Conservation (phyloP, 371 early-diverging fungal species). For the Blakeslea trispora region DNA sequence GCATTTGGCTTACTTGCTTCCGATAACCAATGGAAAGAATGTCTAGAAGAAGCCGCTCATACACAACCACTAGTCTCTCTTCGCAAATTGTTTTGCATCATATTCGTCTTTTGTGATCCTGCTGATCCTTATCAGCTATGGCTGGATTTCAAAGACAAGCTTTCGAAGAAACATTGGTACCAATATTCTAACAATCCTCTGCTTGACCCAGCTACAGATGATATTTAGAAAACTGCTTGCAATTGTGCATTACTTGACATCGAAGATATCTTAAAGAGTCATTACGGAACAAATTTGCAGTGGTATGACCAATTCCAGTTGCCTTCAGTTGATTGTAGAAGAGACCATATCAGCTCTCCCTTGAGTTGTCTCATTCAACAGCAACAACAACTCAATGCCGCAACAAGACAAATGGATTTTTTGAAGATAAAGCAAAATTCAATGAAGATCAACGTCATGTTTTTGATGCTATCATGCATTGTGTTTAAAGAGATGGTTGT, state of each 20-base stretch:
- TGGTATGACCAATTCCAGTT: too few species aligned
- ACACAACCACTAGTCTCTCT: slow-evolving; percentile 3
- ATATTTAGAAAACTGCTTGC: too few species aligned
- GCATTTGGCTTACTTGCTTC: slow-evolving; percentile 11
- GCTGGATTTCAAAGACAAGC: not conserved
- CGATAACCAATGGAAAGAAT: slow-evolving; percentile 13
- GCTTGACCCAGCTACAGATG: not conserved
- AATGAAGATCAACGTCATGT: not conserved
- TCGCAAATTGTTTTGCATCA: slow-evolving; percentile 16
- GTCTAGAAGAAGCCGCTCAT: slow-evolving; percentile 13
- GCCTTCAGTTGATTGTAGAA: too few species aligned
- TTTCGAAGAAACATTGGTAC: not conserved
- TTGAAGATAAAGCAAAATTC: too few species aligned
- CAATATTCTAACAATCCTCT: not conserved
- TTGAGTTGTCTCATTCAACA: too few species aligned
- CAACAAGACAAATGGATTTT: too few species aligned
- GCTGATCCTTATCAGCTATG: not conserved
- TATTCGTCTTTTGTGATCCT: not conserved
- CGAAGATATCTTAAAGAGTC: too few species aligned
- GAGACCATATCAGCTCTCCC: too few species aligned
- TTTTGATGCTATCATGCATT: not conserved
- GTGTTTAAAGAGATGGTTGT: not conserved
- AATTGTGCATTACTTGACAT: too few species aligned
- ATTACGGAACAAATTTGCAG: too few species aligned
- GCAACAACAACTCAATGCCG: too few species aligned